Evolutionary conservation across 2,329 filamentous ascomycete species (phyloP).

Genomic region (Epichloe sp.): DNA sequence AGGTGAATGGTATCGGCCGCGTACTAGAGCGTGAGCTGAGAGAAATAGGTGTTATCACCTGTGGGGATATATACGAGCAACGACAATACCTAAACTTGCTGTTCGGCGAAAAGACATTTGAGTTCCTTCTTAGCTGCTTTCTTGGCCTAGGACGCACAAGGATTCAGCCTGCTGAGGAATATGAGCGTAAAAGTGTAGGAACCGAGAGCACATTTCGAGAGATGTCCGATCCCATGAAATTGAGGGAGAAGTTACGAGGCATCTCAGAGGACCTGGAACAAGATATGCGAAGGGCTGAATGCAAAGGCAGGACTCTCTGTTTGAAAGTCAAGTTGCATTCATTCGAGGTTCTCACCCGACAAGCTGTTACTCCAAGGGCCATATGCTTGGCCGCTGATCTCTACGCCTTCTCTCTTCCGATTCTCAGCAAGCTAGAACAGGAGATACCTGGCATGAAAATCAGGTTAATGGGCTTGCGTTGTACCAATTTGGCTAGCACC

Average conservation of each 20-base stretch:
- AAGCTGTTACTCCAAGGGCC: slow-evolving; percentile 60
- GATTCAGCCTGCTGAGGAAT: slow-evolving; percentile 76
- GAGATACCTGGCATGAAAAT: slow-evolving; percentile 70
- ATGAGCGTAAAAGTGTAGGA: slow-evolving; percentile 85
- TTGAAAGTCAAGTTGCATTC: slow-evolving; percentile 91
- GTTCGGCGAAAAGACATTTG: slow-evolving; percentile 83
- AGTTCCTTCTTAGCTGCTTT: slow-evolving; percentile 74
- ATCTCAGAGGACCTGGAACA: slow-evolving; percentile 79
- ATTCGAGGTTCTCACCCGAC: slow-evolving; percentile 80
- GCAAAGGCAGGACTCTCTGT: slow-evolving; percentile 81
- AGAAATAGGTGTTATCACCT: slow-evolving; percentile 76
- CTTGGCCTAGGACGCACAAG: slow-evolving; percentile 76
- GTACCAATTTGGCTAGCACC: slow-evolving; percentile 75
- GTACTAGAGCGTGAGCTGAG: slow-evolving; percentile 86
- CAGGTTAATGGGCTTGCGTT: slow-evolving; percentile 76
- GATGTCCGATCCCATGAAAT: slow-evolving; percentile 51
- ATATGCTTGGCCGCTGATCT: slow-evolving; percentile 66
- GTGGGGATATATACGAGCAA: slow-evolving; percentile 72
- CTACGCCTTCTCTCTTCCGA: slow-evolving; percentile 68
- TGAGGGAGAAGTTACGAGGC: slow-evolving; percentile 65
- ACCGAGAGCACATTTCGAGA: slow-evolving; percentile 88
- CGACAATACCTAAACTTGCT: slow-evolving; percentile 61
- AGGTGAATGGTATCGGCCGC: slow-evolving; percentile 89
- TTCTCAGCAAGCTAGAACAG: slow-evolving; percentile 71
- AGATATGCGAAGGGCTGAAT: slow-evolving; percentile 65